phyloP scores from a whole-genome alignment of 192 early-diverging fungal species.

The Chytriomyces sp. region DNA sequence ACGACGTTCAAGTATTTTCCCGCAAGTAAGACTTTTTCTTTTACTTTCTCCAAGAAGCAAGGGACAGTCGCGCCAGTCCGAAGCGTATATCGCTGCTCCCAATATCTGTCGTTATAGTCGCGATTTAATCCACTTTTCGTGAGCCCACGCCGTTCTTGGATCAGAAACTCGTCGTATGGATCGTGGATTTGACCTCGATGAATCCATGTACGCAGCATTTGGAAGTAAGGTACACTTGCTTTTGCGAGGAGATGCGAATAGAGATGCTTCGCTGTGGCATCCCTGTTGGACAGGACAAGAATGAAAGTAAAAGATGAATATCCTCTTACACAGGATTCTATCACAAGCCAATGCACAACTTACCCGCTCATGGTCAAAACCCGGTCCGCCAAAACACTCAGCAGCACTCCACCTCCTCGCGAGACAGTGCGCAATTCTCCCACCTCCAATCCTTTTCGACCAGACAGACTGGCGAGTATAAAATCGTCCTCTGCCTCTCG shows the following conservation, averaged over 20 bases:
- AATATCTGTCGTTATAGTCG: constrained; percentile 83
- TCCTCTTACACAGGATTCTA: not conserved
- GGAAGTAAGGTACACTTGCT: constrained; percentile 80
- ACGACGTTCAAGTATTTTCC: constrained; percentile 97
- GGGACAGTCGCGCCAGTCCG: constrained; percentile 67
- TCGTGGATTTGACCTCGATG: constrained; percentile 87
- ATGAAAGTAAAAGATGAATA: not conserved
- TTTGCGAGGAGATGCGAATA: constrained; percentile 79
- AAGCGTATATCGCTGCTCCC: constrained; percentile 80
- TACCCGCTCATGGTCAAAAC: constrained; percentile 74
- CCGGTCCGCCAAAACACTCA: constrained; percentile 75
- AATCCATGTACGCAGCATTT: constrained; percentile 88
- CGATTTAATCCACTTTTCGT: constrained; percentile 53
- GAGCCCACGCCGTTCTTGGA: constrained; percentile 65
- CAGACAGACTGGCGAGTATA: not conserved
- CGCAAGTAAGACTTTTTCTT: constrained; percentile 81
- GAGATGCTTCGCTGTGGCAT: constrained; percentile 66
- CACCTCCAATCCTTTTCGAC: too few relatives aligned
- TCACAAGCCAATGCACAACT: constrained; percentile 8
- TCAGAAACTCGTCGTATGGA: constrained; percentile 90
- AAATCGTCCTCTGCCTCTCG: constrained; percentile 46
- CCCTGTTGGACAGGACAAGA: not conserved
- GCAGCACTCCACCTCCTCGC: constrained; percentile 78
- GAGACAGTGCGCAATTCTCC: constrained; percentile 4
- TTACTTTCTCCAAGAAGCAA: constrained; percentile 70